Evolutionary conservation across 352 stramenopile species (phyloP), one percentile per base, ranked within the genome.

Genomic region (Phytophthora parvispora): DNA sequence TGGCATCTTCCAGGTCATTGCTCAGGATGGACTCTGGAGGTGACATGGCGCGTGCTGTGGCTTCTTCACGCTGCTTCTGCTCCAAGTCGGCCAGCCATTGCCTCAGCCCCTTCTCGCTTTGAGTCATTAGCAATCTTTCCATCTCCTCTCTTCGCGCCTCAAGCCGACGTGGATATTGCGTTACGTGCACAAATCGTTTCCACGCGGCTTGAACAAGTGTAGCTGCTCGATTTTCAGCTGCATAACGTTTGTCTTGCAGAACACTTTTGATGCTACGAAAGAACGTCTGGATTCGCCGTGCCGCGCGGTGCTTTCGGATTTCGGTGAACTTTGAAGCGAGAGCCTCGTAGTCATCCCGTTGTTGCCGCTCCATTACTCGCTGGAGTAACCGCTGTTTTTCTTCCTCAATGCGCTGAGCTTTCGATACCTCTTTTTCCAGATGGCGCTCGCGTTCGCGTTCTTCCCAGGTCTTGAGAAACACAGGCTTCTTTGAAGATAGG

Each of bases 391-490:
- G 75, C 13, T 74, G 50, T 52, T 93, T 90, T 58, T 95, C 86
- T 0, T 89, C 72, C 16, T 88, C 74, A 27, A 95, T 93, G 16
- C 84, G 84, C 28, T 83, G 69, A 0, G 72, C 59, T 57, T 89
- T 92, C 18, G 77, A 80, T 0, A 72, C 28, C 24, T 91, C 82
- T 51, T 95, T 93, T 45, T 90, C 81, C 28, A 85, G 60, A 40
- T 77, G 80, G 13, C 81, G 72, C 38, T 86, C 74, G 42, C 73
- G 72, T 63, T 93, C 84, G 7, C 87, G 80, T 65, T 95, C 84
- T 64, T 95, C 84, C 81, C 84, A 95, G 5, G 78, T 90, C 72
- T 86, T 85, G 38, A 93, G 73, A 45, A 94, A 87, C 2, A 69
- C 60, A 4, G 86, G 84, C 25, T 87, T 89, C 54, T 81, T 87